Percentiles rank a stretch among this genome's conserved stretches.
These are phyloP conservation scores for Emergomyces orientalis DNA, from an alignment of 2,329 filamentous ascomycete genomes.

Conservation along the genomic window DNA sequence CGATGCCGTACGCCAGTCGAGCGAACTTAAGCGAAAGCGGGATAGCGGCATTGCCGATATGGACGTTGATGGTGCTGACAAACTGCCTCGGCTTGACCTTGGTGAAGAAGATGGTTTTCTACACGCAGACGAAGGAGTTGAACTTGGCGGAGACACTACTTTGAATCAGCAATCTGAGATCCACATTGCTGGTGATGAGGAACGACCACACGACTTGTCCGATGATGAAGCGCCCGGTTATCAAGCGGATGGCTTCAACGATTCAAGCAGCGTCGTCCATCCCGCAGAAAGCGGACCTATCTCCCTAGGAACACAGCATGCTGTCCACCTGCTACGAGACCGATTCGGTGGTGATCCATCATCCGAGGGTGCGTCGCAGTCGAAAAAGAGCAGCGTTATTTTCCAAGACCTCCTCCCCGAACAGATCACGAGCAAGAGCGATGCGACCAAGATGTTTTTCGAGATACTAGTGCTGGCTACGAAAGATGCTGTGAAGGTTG, in stretches of 20 bases:
- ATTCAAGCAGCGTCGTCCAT: constrained; percentile 65
- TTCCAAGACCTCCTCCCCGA: constrained; percentile 91
- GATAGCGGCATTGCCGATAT: constrained; percentile 78
- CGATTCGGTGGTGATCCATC: constrained; percentile 59
- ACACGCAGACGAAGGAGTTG: constrained; percentile 42
- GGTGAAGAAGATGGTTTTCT: constrained; percentile 55
- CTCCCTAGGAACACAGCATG: constrained; percentile 85
- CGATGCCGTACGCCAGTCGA: constrained; percentile 64
- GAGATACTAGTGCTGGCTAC: constrained; percentile 91
- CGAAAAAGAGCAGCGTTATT: constrained; percentile 66
- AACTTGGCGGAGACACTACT: constrained; percentile 40
- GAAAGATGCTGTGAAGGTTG: constrained; percentile 95
- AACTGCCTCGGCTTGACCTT: constrained; percentile 53
- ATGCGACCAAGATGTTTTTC: constrained; percentile 99
- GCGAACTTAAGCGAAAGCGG: constrained; percentile 86
- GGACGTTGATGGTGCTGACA: constrained; percentile 56
- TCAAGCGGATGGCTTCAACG: constrained; percentile 59
- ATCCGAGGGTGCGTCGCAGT: constrained; percentile 59
- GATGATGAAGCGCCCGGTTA: constrained; percentile 41
- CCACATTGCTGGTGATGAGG: constrained; percentile 54
- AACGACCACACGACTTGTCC: constrained; percentile 30
- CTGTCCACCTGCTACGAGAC: constrained; percentile 87
- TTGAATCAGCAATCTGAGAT: constrained; percentile 48
- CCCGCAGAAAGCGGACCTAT: constrained; percentile 78
- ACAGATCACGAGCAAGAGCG: constrained; percentile 66